Base-by-base conservation (phyloP, 805 yeast species). In the Lachancea thermotolerans region DNA sequence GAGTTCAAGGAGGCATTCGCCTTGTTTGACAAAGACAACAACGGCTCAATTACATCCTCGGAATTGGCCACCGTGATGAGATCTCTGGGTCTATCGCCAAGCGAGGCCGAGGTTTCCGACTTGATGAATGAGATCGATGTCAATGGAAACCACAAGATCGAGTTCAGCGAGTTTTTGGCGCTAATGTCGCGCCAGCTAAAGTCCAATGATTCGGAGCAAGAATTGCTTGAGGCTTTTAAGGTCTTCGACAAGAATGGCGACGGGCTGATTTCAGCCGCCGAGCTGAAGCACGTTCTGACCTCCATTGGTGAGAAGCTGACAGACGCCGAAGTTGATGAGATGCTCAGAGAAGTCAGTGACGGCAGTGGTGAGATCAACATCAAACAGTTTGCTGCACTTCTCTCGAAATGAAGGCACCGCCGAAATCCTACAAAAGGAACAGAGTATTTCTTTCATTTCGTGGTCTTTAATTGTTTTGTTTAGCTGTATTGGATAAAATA, bases 21-120 rank as follows among this genome's bases (percentile, higher is more conserved):
- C 50, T 78, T 93, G 53, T 93, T 93, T 58, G 99, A 93, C 74
- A 89, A 89, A 67, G 96, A 93, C 66, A 85, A 90, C 62, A 97
- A 90, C 68, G 99, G 99, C 9, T 87, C 88, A 63, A 93, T 93
- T 72, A 88, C 96, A 48, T 86, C 96, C 57, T 79, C 86, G 61
- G 99, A 93, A 70, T 76, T 93, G 56, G 97, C 98, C 53, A 89
- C 96, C 3, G 99, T 93, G 43, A 93, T 93, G 99, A 84, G 99
- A 71, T 87, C 97, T n/a, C 75, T 93, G 62, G 99, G 99, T 42
- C 93, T 89, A 68, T 91, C 91, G 60, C 99, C 99, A 32, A 82
- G 95, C 41, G 98, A 93, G 68, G 81, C 89, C 54, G 99, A 93
- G 68, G 83, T 93, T 59, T 85, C 93, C 46, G 99, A 93, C 65